Evolutionary conservation across 192 early-diverging fungal genomes (phyloP).

Genomic region (Coemansia sp.): DNA sequence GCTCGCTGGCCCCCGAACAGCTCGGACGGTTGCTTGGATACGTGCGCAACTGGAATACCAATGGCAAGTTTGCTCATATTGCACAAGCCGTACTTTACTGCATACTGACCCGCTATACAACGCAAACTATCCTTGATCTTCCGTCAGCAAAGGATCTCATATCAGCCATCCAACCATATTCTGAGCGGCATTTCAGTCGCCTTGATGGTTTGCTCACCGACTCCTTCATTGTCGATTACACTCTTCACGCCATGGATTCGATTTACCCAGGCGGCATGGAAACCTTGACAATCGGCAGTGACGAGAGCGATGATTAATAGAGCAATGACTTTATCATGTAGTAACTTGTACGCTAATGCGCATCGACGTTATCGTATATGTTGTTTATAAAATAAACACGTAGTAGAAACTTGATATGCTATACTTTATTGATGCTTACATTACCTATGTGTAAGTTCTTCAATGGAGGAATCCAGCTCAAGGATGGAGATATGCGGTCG

Average conservation of each 20-base stretch:
- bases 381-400: background rate
- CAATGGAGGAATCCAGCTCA: conserved; percentile 43
- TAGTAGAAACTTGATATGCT: background rate
- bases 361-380: no score
- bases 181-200: conserved; percentile 85
- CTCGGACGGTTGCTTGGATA: conserved; percentile 78
- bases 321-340: background rate
- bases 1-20: conserved; percentile 61
- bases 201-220: conserved; percentile 74
- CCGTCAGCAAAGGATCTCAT: conserved; percentile 80
- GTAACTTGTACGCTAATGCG: background rate
- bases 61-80: conserved; percentile 69
- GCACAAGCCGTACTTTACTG: conserved; percentile 84
- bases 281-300: conserved; percentile 9
- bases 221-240: conserved; percentile 87
- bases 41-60: conserved; percentile 95
- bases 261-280: conserved; percentile 24
- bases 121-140: conserved; percentile 69
- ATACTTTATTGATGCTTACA: background rate
- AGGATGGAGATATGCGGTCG: conserved; percentile 15
- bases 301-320: no score
- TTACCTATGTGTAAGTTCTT: conserved; percentile 19
- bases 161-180: conserved; percentile 83
- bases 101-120: conserved; percentile 64
- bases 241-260: conserved; percentile 83